Evolutionary conservation across 208 protist genomes (phyloP).

Genomic region (Porcisia deanei): DNA sequence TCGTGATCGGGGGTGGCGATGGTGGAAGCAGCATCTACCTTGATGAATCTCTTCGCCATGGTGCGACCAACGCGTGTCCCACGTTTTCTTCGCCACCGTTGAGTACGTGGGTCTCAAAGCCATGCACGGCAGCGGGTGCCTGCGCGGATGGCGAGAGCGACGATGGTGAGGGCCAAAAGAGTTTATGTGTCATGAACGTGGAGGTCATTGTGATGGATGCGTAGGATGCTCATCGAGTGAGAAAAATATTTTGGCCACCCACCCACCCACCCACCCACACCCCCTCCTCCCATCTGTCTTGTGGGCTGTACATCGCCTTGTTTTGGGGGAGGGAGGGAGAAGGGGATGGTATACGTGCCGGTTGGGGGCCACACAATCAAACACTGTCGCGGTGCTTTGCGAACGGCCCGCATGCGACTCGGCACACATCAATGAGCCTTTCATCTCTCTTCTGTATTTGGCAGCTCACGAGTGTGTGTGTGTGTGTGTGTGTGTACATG

Average conservation of each 20-base stretch:
- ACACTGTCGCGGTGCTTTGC: no score
- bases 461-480: background rate
- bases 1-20: slow-evolving; percentile 69
- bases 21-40: slow-evolving; percentile 63
- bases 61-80: slow-evolving; percentile 55
- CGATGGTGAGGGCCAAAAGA: slow-evolving; percentile 1
- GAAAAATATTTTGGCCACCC: no score
- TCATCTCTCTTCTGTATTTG: background rate
- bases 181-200: slow-evolving; percentile 48
- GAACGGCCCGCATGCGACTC: no score
- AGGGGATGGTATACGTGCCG: no score
- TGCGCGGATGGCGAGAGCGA: slow-evolving; percentile 1
- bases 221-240: background rate
- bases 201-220: slow-evolving; percentile 65
- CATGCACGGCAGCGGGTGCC: slow-evolving; percentile 2
- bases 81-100: slow-evolving; percentile 74
- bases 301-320: no score
- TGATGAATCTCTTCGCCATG: slow-evolving; percentile 44
- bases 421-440: no score
- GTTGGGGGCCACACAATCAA: no score
- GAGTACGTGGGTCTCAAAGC: slow-evolving; percentile 41
- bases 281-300: background rate
- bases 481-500: background rate
- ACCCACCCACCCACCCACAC: background rate
- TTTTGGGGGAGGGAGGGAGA: no score